Base-by-base conservation (phyloP, 176 grass and related monocot genomes). In the Bothriochloa decipiens region DNA sequence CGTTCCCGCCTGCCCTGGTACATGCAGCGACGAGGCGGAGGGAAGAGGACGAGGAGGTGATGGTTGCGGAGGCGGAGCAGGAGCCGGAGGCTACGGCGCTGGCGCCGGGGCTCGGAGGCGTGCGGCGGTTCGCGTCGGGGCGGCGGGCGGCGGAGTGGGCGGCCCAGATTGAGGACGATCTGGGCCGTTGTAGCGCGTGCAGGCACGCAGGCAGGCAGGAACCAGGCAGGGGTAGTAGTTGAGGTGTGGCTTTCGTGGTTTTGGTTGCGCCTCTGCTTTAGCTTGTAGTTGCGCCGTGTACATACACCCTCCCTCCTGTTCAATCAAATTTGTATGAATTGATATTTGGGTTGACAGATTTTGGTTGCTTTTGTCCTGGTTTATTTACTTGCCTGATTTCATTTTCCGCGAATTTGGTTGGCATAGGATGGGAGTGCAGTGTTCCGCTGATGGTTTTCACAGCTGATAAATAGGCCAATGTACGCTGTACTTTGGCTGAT, bases 91-190 rank as follows among this genome's bases (percentile, higher is more conserved):
- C 29, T 32, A 32, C 28, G 62, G 49, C 45, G 77, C 86, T 37
- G 62, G 49, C 45, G 77, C 86, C 85, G 50, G 91, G 63, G 32
- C 72, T 95, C 8, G 91, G 91, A 18, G 88, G 83, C 62, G 87
- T 90, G 93, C 86, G 65, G 74, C 84, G 84, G 53, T 93, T 93
- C 76, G 4, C 89, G 13, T 98, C 93, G 18, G 93, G 93, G 18
- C 62, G 90, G 86, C 86, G 89, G 74, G 67, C 68, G 74, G 77
- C 66, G 75, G 87, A 89, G 20, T 99, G 94, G 89, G 66, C 81
- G 36, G 83, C 83, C 42, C 71, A 88, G 79, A 36, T 75, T 23
- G 90, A 86, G 26, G 77, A 35, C 5, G 72, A 67, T 79, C 68
- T 12, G 82, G 78, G 74, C 85, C 86, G 65, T 80, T 88, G 79